These are phyloP conservation scores for Cryomyces minteri DNA, from an alignment of 495 filamentous ascomycete species.

Conservation along the genomic window DNA sequence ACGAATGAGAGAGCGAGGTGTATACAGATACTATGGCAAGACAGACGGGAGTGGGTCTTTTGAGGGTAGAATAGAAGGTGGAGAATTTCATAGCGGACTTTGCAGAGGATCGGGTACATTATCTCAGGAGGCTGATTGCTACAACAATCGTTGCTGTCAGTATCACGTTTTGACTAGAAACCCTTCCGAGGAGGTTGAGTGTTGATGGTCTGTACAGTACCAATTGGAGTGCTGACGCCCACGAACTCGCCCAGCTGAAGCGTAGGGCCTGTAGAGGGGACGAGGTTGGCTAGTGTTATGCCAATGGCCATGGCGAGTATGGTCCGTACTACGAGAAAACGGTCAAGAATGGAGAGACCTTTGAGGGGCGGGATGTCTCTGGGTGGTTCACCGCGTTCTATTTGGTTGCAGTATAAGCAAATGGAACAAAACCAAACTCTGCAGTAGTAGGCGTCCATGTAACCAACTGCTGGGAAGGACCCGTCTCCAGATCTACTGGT, in stretches of 20 bases:
- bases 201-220: slow-evolving; percentile 23
- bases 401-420: neutral
- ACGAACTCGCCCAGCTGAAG: slow-evolving; percentile 56
- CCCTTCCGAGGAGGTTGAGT: too few species aligned
- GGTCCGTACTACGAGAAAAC: slow-evolving; percentile 71
- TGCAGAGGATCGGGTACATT: slow-evolving; percentile 94
- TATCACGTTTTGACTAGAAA: neutral
- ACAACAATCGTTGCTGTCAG: neutral
- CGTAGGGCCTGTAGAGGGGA: slow-evolving; percentile 36
- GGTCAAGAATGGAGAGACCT: slow-evolving; percentile 48
- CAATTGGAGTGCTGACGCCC: slow-evolving; percentile 61
- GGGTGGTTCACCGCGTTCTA: neutral
- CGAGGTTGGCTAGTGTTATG: slow-evolving; percentile 66
- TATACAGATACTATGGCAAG: slow-evolving; percentile 45
- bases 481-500: too few species aligned
- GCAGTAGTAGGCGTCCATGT: too few species aligned
- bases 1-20: slow-evolving; percentile 65
- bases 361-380: slow-evolving; percentile 22
- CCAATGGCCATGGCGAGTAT: slow-evolving; percentile 69
- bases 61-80: slow-evolving; percentile 29
- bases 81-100: slow-evolving; percentile 68
- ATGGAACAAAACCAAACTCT: too few species aligned
- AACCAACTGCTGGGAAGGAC: too few species aligned
- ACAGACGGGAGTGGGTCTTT: slow-evolving; percentile 19
- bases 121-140: slow-evolving; percentile 71